Base-by-base conservation (phyloP, 805 yeast species). In the Pichia eremophila region DNA sequence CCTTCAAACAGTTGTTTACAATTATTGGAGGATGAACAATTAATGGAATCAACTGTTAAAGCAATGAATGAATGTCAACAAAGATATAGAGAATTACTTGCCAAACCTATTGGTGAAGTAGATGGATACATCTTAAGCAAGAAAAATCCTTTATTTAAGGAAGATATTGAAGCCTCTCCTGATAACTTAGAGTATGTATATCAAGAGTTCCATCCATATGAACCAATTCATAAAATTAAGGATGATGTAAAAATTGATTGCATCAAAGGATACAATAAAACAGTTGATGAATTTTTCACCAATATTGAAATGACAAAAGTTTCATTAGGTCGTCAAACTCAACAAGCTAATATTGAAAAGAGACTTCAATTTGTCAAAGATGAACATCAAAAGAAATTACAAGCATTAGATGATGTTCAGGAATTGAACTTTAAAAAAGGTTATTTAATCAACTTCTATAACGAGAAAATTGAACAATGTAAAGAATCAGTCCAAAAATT, bases 231-330 rank as follows among this genome's bases (percentile, higher is more conserved):
- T 46, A 67, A 65, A 48, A 31, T 42, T 5, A 49, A 49, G 14
- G 62, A 58, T 10, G 54, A 56, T 15, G 66, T 68, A 22, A 58
- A 80, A 19, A 43, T 55, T 9, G 69, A 74, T 3, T 69, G 67
- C 18, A 65, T 79, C 14, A 64, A 68, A 8, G 89, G 93, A 0
- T 91, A 88, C 62, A 90, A 88, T 59, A 75, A 77, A 49, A 83
- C 97, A 0, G 72, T 91, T 19, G 99, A 91, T 63, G 71, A 69
- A 39, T 91, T 85, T 59, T 91, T 85, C 61, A 87, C 96, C 0
- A 81, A 91, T 0, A 70, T 90, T 15, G 95, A 91, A 59, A 80
- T 95, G 5, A 79, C 88, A 5, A 87, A 86, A 57, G 78, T 81
- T 57, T 81, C 89, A 0, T 65, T 85, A 47, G 77, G 80, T 48